These are phyloP conservation scores for Cercospora zeina DNA, from an alignment of 2,329 filamentous ascomycete genomes.

Conservation along the genomic window DNA sequence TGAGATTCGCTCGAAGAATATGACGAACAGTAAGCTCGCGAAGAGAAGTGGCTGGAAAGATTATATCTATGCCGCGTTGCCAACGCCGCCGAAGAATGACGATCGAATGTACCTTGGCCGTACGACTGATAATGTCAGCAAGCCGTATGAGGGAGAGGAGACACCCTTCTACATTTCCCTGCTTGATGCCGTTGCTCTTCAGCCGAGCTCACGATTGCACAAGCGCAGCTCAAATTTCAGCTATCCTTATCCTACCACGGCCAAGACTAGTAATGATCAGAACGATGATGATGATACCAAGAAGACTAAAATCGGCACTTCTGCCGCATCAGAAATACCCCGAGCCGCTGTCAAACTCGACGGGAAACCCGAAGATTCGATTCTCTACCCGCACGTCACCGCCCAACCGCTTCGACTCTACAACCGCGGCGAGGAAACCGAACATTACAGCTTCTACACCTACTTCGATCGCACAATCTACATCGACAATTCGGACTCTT, in stretches of 20 bases:
- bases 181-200: conserved; percentile 47
- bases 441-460: conserved; percentile 89
- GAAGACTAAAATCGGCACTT: conserved; percentile 44
- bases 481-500: conserved; percentile 46
- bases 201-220: conserved; percentile 29
- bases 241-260: conserved; percentile 33
- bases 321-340: conserved; percentile 60
- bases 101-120: conserved; percentile 83
- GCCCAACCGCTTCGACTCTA: conserved; percentile 80
- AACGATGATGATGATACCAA: neutral
- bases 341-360: conserved; percentile 63
- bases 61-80: conserved; percentile 50
- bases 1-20: conserved; percentile 66
- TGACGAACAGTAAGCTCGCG: conserved; percentile 39
- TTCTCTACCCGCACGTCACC: conserved; percentile 67
- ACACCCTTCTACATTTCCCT: conserved; percentile 88
- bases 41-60: conserved; percentile 30
- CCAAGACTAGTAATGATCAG: neutral
- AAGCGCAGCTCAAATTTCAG: conserved; percentile 25
- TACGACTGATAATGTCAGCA: conserved; percentile 73
- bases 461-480: conserved; percentile 90
- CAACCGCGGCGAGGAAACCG: conserved; percentile 74
- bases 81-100: conserved; percentile 59
- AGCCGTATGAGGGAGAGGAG: conserved; percentile 75
- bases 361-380: conserved; percentile 70